A percentile compares a stretch with the other conserved stretches of the same genome.
Conservation (phyloP, 805 yeast genomes). For the Ogataea pini region DNA sequence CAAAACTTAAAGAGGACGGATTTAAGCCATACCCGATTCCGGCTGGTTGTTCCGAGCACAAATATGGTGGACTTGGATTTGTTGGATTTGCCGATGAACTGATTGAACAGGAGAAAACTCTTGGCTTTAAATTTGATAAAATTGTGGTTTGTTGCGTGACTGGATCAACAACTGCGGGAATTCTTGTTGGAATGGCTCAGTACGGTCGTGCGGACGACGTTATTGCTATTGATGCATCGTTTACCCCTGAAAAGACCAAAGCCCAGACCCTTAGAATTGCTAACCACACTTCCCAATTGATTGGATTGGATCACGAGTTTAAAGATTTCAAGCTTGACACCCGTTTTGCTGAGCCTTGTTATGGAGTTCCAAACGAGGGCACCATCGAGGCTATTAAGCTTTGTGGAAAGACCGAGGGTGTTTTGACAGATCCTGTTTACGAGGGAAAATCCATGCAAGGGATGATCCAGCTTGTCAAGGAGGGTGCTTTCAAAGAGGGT, state of each 20-base stretch:
- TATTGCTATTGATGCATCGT: constrained; percentile 39
- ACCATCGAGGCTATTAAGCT: constrained; percentile 39
- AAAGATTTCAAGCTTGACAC: constrained; percentile 33
- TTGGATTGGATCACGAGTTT: constrained; percentile 32
- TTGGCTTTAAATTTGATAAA: constrained; percentile 37
- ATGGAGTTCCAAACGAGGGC: constrained; percentile 39
- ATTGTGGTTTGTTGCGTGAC: constrained; percentile 39
- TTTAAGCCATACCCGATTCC: constrained; percentile 40
- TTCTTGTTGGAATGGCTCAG: constrained; percentile 37
- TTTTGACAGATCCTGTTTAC: constrained; percentile 39
- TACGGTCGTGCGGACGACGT: constrained; percentile 37
- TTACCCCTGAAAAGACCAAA: constrained; percentile 38
- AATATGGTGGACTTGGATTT: constrained; percentile 39
- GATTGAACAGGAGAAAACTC: constrained; percentile 35
- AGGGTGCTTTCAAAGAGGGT: background rate
- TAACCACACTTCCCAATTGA: constrained; percentile 34
- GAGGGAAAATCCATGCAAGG: constrained; percentile 37
- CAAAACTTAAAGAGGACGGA: constrained; percentile 31
- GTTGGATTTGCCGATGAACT: constrained; percentile 40
- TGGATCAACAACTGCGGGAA: constrained; percentile 39
- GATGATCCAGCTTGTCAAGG: constrained; percentile 1
- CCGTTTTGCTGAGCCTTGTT: constrained; percentile 37
- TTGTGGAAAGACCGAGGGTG: constrained; percentile 38
- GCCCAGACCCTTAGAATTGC: constrained; percentile 38
- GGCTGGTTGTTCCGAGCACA: constrained; percentile 37